Base-by-base conservation (phyloP, 768 basidiomycete genomes). In the Panaeolus cyanescens region DNA sequence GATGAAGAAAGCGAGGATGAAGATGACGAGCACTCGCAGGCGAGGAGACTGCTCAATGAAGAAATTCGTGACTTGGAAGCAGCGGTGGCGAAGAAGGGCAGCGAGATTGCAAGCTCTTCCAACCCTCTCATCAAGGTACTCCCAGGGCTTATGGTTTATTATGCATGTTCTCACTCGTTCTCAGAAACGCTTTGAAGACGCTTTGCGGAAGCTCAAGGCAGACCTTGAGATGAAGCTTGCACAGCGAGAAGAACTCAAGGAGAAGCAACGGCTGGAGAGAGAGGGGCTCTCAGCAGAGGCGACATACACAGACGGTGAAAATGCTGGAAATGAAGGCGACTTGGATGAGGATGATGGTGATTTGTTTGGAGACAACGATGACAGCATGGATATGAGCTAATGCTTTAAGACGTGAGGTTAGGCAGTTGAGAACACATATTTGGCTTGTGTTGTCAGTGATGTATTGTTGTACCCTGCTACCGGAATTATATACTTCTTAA, bases 151-250 rank as follows among this genome's bases (percentile, higher is more conserved):
- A 15, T 3, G 28, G 20, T 59, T 30, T 50, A n/a, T 39, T 20
- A 50, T 4, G 33, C 30, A 30, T 34, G 25, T 32, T 28, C 19
- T 56, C 33, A 31, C n/a, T 15, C 28, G 61, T 55, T 34, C 61
- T 31, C 55, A 95, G 90, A 91, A 90, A 85, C 95, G 95, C 33
- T 96, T 96, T 74, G 93, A 96, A 72, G 95, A 96, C 71, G 90
- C 92, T 17, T 74, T 96, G 68, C 92, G 89, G 79, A 97, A 96
- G 74, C 80, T 97, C 54, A 84, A 88, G 10, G 85, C 87, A 33
- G 95, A 97, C 70, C 78, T 96, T 31, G 95, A 96, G 65, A 87
- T 89, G 84, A 96, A 95, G 71, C 76, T 83, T 9, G 83, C 83
- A 0, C 93, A 94, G 70, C 82, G 89, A 59, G 92, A 94, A 65